phyloP scores from a whole-genome alignment of 2,329 filamentous ascomycete species.

The Acephala macrosclerotiorum region DNA sequence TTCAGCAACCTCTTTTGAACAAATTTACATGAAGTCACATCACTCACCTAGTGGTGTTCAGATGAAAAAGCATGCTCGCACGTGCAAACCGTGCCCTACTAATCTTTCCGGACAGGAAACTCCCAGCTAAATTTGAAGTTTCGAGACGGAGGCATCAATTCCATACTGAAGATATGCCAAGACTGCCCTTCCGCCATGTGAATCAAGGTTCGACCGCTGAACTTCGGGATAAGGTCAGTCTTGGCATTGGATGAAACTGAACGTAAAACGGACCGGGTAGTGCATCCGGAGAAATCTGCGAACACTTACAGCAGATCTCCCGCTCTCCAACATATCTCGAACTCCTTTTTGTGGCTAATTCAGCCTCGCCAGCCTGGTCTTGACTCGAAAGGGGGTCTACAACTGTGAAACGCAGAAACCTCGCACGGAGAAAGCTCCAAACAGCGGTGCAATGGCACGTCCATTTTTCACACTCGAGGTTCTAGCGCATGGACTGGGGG shows the following conservation, averaged over 20 bases:
- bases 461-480: neutral
- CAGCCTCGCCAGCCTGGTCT: neutral
- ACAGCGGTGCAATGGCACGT: too few species aligned
- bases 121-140: neutral
- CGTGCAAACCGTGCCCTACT: neutral
- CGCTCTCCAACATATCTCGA: neutral
- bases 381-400: neutral
- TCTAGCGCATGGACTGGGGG: too few species aligned
- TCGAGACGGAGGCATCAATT: neutral
- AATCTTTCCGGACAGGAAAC: neutral
- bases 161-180: too few species aligned
- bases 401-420: neutral
- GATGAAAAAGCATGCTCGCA: neutral
- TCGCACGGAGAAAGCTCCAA: neutral
- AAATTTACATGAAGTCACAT: constrained; percentile 6
- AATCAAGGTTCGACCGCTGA: neutral
- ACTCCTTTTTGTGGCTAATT: neutral
- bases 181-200: neutral
- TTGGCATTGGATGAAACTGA: neutral
- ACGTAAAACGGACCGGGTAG: neutral
- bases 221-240: neutral
- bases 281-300: neutral
- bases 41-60: constrained; percentile 1
- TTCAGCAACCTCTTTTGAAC: neutral
- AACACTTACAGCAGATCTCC: neutral